phyloP scores from a whole-genome alignment of 306 rosid genomes.

The Malus sylvestris region DNA sequence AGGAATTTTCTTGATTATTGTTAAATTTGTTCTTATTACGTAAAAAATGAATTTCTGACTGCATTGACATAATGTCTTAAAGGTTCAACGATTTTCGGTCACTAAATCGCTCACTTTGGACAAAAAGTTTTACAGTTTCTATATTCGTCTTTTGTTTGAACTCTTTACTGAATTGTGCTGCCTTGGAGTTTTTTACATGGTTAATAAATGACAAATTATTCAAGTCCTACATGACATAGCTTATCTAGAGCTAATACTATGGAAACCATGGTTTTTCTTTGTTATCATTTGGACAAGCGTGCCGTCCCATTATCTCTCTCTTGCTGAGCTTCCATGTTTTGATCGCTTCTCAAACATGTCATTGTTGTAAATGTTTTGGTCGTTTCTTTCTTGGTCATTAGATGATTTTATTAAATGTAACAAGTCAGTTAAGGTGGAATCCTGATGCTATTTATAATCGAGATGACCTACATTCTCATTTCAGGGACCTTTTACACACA shows the following conservation, averaged over 20 bases:
- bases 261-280: neutral
- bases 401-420: neutral
- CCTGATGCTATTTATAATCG: neutral
- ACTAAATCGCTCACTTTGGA: neutral
- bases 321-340: no score
- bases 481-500: conserved; percentile 65
- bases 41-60: neutral
- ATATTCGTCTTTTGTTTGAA: neutral
- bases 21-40: neutral
- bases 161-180: neutral
- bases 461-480: conserved; percentile 11
- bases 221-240: neutral
- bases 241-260: neutral
- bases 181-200: conserved; percentile 1
- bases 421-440: conserved; percentile 5
- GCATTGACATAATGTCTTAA: neutral
- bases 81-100: neutral
- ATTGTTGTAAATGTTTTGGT: neutral
- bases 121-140: neutral
- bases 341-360: no score
- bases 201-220: neutral
- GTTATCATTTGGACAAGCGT: neutral
- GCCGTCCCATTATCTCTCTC: neutral
- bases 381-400: neutral
- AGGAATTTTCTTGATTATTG: neutral